Evolutionary conservation across 352 stramenopile genomes (phyloP).

Genomic region (Aphanomyces cochlioides): DNA sequence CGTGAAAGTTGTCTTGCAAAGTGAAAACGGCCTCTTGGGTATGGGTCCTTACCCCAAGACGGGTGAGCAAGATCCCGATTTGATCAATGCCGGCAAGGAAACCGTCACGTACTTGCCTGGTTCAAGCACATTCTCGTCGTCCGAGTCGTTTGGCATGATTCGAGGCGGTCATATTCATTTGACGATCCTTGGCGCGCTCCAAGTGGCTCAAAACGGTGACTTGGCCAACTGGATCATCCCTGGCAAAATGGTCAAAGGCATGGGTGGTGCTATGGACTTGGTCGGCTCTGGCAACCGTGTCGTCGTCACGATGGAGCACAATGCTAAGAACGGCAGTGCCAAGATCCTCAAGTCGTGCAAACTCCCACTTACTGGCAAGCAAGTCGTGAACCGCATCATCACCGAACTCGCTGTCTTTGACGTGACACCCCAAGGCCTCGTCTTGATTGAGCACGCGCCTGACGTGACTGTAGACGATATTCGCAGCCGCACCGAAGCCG

Average conservation of each 20-base stretch:
- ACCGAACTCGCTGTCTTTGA: conserved; percentile 89
- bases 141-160: conserved; percentile 97
- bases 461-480: conserved; percentile 81
- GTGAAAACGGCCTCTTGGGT: conserved; percentile 94
- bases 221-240: conserved; percentile 96
- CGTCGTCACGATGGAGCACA: conserved; percentile 97
- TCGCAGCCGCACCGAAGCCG: conserved; percentile 65
- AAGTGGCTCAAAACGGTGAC: conserved; percentile 92
- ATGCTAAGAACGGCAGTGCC: conserved; percentile 88
- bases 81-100: conserved; percentile 98
- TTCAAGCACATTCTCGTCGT: conserved; percentile 93
- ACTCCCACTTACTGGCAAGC: conserved; percentile 92
- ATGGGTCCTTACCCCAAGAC: conserved; percentile 90
- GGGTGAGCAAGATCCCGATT: conserved; percentile 88
- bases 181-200: conserved; percentile 94
- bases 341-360: conserved; percentile 94
- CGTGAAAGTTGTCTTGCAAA: conserved; percentile 94
- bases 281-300: conserved; percentile 90
- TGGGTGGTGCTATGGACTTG: conserved; percentile 97
- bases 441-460: conserved; percentile 86
- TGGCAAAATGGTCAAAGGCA: conserved; percentile 96
- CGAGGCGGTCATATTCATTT: conserved; percentile 93
- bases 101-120: conserved; percentile 91
- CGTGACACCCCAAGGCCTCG: conserved; percentile 62
- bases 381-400: conserved; percentile 92